Base-by-base conservation (phyloP, 2,329 filamentous ascomycete genomes). In the Aspergillus phoenicis region DNA sequence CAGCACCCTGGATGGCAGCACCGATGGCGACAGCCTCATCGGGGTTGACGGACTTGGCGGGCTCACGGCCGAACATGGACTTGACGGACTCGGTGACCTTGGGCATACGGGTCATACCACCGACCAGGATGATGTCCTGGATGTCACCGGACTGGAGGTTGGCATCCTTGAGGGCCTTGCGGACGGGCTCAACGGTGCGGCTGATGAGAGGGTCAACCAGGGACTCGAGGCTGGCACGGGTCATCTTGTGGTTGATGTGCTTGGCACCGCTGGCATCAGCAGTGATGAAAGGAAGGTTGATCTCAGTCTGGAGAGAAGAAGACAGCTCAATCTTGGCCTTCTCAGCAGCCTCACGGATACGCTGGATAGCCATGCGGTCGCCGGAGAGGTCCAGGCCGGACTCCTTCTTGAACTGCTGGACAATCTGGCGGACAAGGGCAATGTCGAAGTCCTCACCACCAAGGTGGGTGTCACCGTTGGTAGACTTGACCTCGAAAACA, bases 261-360 rank as follows among this genome's bases (percentile, higher is more conserved):
- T 97, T 97, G 70, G 94, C 94, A 72, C 94, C 95, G 61, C 91
- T 95, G 64, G 93, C 87, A 77, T 97, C 93, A 73, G 94, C 94
- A 78, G 93, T 97, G 82, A 98, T 97, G 87, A 98, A 98, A 69
- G 94, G 94, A 76, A 98, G 88, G 86, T 96, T 97, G 83, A 98
- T 97, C 75, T 97, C 94, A 70, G 94, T 98, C 81, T 96, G 91
- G 70, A 93, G 87, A 61, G 93, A 93, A 36, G 93, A 97, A 11
- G 94, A 98, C 70, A 98, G 85, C 84, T 97, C 94, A 74, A 97
- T 97, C 91, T 98, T 98, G 77, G 94, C 94, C 89, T 97, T 97
- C 87, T 98, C 94, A 70, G 93, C 93, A 70, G 93, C 94, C 84
- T 97, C 94, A 83, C 94, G 93, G 79, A 98, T 97, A 88, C 94